These are phyloP conservation scores for Euclidium syriacum DNA, from an alignment of 345 rosid species.

Conservation along the genomic window DNA sequence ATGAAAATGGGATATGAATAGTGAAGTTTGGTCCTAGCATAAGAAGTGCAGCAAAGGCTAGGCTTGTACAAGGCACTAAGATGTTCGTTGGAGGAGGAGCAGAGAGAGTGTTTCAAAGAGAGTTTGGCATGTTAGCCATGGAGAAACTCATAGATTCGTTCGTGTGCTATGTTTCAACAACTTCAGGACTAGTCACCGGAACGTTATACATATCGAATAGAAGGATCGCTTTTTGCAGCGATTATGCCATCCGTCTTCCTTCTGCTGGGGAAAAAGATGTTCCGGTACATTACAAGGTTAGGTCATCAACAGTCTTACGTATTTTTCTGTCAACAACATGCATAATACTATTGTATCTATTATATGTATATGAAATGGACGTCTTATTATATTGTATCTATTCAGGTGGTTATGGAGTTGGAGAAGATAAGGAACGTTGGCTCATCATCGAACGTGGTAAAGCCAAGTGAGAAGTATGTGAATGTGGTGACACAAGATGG, in stretches of 20 bases:
- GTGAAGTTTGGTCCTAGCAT: conserved; percentile 65
- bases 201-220: conserved; percentile 60
- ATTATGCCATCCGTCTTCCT: conserved; percentile 46
- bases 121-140: conserved; percentile 42
- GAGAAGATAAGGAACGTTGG: conserved; percentile 48
- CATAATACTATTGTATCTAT: neutral
- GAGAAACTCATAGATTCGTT: conserved; percentile 70
- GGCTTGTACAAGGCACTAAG: conserved; percentile 71
- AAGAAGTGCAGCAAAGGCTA: conserved; percentile 72
- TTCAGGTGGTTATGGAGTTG: conserved; percentile 64
- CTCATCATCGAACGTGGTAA: conserved; percentile 51
- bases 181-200: conserved; percentile 71
- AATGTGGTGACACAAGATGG: conserved; percentile 53
- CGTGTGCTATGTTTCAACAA: conserved; percentile 71
- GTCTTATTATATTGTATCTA: too few species aligned
- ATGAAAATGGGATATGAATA: conserved; percentile 23
- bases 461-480: conserved; percentile 58
- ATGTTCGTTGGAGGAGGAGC: conserved; percentile 74
- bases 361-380: neutral
- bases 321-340: too few species aligned
- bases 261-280: conserved; percentile 24
- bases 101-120: conserved; percentile 59
- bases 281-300: conserved; percentile 69
- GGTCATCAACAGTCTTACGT: too few species aligned
- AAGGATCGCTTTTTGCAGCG: conserved; percentile 63